Base-by-base conservation (phyloP, 352 stramenopile species). In the Globisporangium takayamanum region DNA sequence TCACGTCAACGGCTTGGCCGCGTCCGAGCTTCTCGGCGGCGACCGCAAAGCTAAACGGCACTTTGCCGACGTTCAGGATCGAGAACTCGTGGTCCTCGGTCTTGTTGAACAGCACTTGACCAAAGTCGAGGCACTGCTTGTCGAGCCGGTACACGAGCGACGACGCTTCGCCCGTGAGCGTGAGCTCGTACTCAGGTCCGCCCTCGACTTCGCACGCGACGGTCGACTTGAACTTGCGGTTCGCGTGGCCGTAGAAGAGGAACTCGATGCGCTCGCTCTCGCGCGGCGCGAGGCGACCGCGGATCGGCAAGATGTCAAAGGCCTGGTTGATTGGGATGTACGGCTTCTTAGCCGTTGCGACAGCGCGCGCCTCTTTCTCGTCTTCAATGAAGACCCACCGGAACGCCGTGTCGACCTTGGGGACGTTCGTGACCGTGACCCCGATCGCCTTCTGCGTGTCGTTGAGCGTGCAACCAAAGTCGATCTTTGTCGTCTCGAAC, bases 311-410 rank as follows among this genome's bases (percentile, higher is more conserved):
- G 36, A 98, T 97, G 56, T 98, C 94, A 64, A 98, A 98, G 14
- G 97, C 89, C 66, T 96, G 84, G 50, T 96, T 97, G 33, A 96
- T 84, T 11, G 92, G 88, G 48, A 97, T 93, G 69, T 89, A 91
- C 28, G 88, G 82, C 33, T 88, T 88, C 64, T 88, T 93, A 11
- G 67, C 58, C 6, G 82, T 95, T 5, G 80, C 77, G 1, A 67
- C 60, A 14, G 70, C 61, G 5, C 67, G 59, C 12, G 78, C 66
- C 30, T 96, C 89, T 42, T 87, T 84, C 50, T 92, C 87, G 54
- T 98, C 84, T 55, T 98, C 95, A 33, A 98, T 80, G 44, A 98
- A 98, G n/a, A 95, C 75, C 95, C 95, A 98, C 2, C 77, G 72
- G 55, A 96, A 98, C 26, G 64, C 69, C 22, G 85, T 95, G 53